phyloP scores from a whole-genome alignment of 805 yeast genomes.

The Barnettozyma vustinii region DNA sequence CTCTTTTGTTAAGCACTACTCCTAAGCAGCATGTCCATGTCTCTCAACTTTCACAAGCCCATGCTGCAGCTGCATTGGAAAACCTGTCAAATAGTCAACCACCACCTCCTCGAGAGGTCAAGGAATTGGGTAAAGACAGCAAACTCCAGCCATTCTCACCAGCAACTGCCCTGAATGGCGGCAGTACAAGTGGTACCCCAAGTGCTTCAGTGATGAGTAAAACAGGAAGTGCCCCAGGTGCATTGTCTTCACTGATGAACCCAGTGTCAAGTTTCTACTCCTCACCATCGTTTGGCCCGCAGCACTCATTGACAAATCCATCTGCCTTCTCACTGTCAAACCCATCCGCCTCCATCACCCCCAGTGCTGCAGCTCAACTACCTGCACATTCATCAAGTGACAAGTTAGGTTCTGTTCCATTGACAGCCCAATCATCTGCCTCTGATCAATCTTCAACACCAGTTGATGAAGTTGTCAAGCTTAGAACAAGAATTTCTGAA shows the following conservation, averaged over 20 bases:
- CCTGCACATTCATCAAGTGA: conserved; percentile 1
- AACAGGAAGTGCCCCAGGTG: conserved; percentile 6
- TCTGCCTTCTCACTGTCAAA: conserved; percentile 21
- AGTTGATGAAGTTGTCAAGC: conserved; percentile 32
- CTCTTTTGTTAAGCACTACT: conserved; percentile 49
- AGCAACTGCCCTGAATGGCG: conserved; percentile 18
- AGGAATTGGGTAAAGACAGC: conserved; percentile 1
- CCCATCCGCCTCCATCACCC: conserved; percentile 1
- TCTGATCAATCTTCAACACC: conserved; percentile 1
- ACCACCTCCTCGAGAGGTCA: conserved; percentile 1
- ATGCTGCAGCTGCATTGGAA: conserved; percentile 27
- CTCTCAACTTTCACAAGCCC: conserved; percentile 27
- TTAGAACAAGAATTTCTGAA: conserved; percentile 79
- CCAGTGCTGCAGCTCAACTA: not conserved
- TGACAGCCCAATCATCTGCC: not conserved
- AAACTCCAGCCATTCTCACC: conserved; percentile 22
- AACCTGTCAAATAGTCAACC: conserved; percentile 16
- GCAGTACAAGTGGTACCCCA: not conserved
- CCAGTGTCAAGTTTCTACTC: conserved; percentile 24
- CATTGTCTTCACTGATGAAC: conserved; percentile 19
- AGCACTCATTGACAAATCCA: conserved; percentile 27
- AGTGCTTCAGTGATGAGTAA: not conserved
- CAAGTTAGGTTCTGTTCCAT: not conserved
- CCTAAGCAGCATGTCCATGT: conserved; percentile 30
- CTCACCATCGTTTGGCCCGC: conserved; percentile 45